Conservation (phyloP, 805 yeast species). For the Ogataea corticis region DNA sequence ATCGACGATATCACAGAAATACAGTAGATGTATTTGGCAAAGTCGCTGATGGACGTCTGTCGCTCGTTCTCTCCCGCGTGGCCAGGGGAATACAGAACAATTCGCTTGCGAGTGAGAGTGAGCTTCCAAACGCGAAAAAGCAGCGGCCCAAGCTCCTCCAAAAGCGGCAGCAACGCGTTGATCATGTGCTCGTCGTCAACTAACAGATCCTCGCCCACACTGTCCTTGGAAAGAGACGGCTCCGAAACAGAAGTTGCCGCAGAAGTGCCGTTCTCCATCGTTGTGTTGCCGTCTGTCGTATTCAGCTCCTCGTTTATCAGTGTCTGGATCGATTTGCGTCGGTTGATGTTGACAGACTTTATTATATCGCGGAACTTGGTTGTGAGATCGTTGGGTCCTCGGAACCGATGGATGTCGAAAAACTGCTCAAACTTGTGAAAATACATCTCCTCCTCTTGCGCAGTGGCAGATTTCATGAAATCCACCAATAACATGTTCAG, state of each 20-base stretch:
- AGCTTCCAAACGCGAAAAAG: slow-evolving; percentile 65
- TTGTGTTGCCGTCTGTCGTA: slow-evolving; percentile 14
- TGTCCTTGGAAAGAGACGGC: slow-evolving; percentile 13
- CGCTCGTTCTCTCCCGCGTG: slow-evolving; percentile 9
- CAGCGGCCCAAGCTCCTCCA: slow-evolving; percentile 62
- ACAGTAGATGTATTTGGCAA: slow-evolving; percentile 56
- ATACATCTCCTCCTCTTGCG: slow-evolving; percentile 19
- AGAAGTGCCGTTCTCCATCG: slow-evolving; percentile 20
- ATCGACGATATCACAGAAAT: slow-evolving; percentile 60
- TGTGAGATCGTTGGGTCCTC: slow-evolving; percentile 29
- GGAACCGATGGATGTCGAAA: slow-evolving; percentile 33
- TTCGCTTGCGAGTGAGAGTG: slow-evolving; percentile 55
- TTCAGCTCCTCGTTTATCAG: slow-evolving; percentile 19
- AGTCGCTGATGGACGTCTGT: slow-evolving; percentile 35
- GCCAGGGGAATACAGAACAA: slow-evolving; percentile 45
- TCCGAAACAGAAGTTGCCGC: slow-evolving; percentile 19
- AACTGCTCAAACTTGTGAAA: slow-evolving; percentile 25
- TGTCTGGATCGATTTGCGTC: slow-evolving; percentile 26
- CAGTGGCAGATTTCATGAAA: slow-evolving; percentile 25
- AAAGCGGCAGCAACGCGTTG: slow-evolving; percentile 43
- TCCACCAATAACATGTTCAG: slow-evolving; percentile 35
- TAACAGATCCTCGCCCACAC: slow-evolving; percentile 12
- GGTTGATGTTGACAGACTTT: slow-evolving; percentile 20
- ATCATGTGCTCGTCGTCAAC: slow-evolving; percentile 43
- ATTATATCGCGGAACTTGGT: slow-evolving; percentile 26